Evolutionary conservation across 2,329 filamentous ascomycete species (phyloP), one percentile per base, ranked within the genome.

Genomic region (Alternaria consortialis): DNA sequence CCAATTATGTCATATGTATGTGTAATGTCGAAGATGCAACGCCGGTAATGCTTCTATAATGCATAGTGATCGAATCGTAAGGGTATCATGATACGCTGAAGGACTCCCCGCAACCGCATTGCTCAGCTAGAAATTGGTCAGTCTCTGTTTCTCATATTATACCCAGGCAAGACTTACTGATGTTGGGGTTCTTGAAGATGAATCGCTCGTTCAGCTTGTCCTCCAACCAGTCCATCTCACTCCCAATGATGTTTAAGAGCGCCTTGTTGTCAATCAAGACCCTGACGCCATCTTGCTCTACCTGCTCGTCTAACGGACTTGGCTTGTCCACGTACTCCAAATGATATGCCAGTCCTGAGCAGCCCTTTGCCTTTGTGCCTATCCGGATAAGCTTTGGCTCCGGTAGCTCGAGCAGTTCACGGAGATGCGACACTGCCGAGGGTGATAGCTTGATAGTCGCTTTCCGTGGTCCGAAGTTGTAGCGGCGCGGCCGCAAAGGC

Each of bases 211-310:
- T 97, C 66, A 99, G 82, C 83, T 97, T 97, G 73, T 98, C 95
- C 81, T 98, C 94, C 11, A 94, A 86, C 94, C 94, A 99, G 76
- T 99, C 95, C 95, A 99, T 99, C 82, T 98, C 94, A 75, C 91
- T 97, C 5, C 95, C 95, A 72, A 99, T 97, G 55, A 99, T 98
- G 80, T 94, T 98, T 78, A 99, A 94, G 51, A 99, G 83, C 42
- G 95, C 95, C 83, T 97, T 98, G 84, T 92, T 97, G 79, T 99
- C 95, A 58, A 99, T 95, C 77, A 98, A 79, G 34, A 99, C 94
- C 80, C 92, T 94, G 58, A 99, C 94, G 0, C 94, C 95, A 73
- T 98, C 95, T 78, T 99, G 95, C 76, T 96, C 94, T 1, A 99
- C 93, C 53, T 90, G 85, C 80, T 99, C 95, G 73, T 99, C 95